Conservation (phyloP, 1,139 yeast genomes). For the Hyphopichia buzzinii region DNA sequence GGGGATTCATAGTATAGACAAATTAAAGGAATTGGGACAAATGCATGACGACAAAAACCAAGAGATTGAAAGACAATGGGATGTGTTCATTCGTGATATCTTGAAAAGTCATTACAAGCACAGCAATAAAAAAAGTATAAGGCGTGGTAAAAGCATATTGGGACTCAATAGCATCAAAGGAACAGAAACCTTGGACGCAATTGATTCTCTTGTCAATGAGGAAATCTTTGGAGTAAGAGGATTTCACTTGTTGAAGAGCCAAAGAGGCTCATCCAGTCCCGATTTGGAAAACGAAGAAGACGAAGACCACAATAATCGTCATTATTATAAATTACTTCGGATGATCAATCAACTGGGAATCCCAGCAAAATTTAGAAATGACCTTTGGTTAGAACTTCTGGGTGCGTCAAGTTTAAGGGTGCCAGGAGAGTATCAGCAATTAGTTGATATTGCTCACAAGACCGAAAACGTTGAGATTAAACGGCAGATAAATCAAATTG, state of each 20-base stretch:
- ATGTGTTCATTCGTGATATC: constrained; percentile 25
- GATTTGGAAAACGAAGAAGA: not conserved
- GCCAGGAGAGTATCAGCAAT: constrained; percentile 50
- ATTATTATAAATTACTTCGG: constrained; percentile 24
- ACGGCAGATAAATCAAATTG: constrained; percentile 49
- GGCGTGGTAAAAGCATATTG: constrained; percentile 7
- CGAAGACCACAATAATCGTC: not conserved
- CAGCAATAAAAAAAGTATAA: constrained; percentile 14
- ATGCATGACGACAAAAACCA: constrained; percentile 32
- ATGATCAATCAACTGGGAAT: constrained; percentile 45
- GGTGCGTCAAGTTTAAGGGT: constrained; percentile 47
- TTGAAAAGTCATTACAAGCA: constrained; percentile 26
- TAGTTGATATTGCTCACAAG: constrained; percentile 12
- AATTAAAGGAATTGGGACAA: constrained; percentile 30
- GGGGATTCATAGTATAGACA: constrained; percentile 16
- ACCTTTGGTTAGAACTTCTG: constrained; percentile 54
- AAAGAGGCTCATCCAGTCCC: constrained; percentile 5
- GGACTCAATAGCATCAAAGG: not conserved
- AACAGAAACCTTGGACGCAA: constrained; percentile 2
- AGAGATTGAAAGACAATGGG: constrained; percentile 34
- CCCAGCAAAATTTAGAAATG: constrained; percentile 47
- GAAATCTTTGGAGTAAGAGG: constrained; percentile 43
- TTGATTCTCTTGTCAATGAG: constrained; percentile 1
- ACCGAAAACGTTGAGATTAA: constrained; percentile 18
- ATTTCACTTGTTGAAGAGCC: constrained; percentile 22